Base-by-base conservation (phyloP, 768 basidiomycete genomes). In the Boletus reticuloceps region DNA sequence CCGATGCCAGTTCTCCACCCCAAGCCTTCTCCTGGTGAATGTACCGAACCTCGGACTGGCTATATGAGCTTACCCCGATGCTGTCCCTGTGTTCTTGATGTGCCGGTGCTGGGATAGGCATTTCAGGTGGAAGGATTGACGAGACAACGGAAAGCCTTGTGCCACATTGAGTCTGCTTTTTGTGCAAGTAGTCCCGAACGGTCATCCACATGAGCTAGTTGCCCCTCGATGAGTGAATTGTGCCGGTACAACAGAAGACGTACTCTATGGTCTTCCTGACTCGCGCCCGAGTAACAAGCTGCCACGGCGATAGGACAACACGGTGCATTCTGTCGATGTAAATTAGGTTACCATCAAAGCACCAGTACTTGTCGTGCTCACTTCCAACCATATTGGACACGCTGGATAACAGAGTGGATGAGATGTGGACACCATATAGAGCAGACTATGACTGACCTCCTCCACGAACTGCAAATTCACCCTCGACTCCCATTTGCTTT, bases 361-460 rank as follows among this genome's bases (percentile, higher is more conserved):
- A 36, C 39, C 34, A 39, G 37, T 41, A 50, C 6, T 11, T 32
- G 42, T 22, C 42, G 19, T 25, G 54, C 70, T 62, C 67, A 86
- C 89, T 79, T 91, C 85, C 54, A 92, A 72, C 89, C 89, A 92
- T 60, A 92, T 84, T 5, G 90, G 90, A 77, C 89, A 91, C 0
- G 90, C 90, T 92, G 58, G 38, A 54, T 48, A 47, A n/a, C 50
- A 45, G 31, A 17, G 20, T 37, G 45, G 31, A 53, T 61, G 46
- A 61, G 51, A 32, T 22, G 27, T 14, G 42, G 25, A 22, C 42
- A 11, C 49, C 1, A 2, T 25, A 7, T 22, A n/a, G 36, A 46
- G 16, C 11, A 19, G 40, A 39, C 39, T 4, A 16, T 20, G 38
- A 76, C 85, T 70, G 59, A 92, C 91, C 91, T 73, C 91, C 91